Evolutionary conservation across 23 red algal genomes (phyloP), one percentile per base, ranked within the genome.

Genomic region (Gracilariopsis chorda): DNA sequence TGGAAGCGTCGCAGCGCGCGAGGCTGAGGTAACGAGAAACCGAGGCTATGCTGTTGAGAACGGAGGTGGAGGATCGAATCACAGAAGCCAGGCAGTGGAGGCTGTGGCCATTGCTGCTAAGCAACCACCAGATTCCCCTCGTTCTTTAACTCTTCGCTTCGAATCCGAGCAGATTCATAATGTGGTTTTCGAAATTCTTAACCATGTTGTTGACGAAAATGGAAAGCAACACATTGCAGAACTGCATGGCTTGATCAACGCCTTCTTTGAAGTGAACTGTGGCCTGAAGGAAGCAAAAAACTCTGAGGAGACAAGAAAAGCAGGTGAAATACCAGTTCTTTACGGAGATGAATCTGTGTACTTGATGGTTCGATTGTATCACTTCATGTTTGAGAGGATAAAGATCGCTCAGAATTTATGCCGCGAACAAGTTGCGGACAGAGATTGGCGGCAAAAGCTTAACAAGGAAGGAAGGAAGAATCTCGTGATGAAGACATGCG

Each of bases 281-380:
- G 46, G 7, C 46, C 32, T 17, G 29, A 36, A 77, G n/a, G 46
- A 32, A 16, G 48, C 20, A 9, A 32, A 29, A 49, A 29, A n/a
- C 36, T n/a, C 37, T 17, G 41, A 56, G 23, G 35, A 44, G 7
- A 3, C 28, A 17, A 33, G 28, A 19, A 64, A 4, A 24, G 70
- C 20, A 2, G 46, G 10, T 17, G 48, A 84, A n/a, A 36, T 61
- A 12, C 48, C 64, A 29, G 88, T 93, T 7, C 33, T 98, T 20
- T 98, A 93, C 59, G 93, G 92, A 39, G 96, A 98, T 53, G 96
- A 98, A 43, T 41, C 75, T 11, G 33, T 98, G 27, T 98, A 98
- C 59, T n/a, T 98, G 2, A 73, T 98, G 42, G 73, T 95, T 53
- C 76, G 96, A 27, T 29, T 98, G 48, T 93, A 94, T 46, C 87